A percentile compares a stretch with the other conserved stretches of the same genome.
Conservation (phyloP, 176 grass and related monocot genomes). For the Chloris gayana region DNA sequence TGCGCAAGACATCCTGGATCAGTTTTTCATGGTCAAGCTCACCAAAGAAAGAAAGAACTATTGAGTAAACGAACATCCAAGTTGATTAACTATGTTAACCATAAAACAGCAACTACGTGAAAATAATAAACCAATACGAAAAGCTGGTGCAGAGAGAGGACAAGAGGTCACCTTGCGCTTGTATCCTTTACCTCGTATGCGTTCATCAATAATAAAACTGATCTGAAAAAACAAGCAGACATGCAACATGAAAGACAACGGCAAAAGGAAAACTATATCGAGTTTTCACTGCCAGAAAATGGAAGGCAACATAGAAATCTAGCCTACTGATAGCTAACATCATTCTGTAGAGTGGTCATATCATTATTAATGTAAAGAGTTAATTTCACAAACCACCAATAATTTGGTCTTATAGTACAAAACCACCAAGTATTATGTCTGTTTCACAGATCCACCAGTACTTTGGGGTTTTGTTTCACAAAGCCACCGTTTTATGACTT, state of each 20-base stretch:
- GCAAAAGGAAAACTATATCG: constrained; percentile 7
- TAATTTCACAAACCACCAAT: too few species aligned
- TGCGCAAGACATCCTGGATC: constrained; percentile 77
- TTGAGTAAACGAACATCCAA: constrained; percentile 17
- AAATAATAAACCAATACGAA: constrained; percentile 5
- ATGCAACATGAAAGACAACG: constrained; percentile 10
- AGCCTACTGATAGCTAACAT: not conserved
- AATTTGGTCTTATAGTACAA: too few species aligned
- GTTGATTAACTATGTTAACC: not conserved
- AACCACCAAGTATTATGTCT: too few species aligned
- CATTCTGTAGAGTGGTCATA: not conserved
- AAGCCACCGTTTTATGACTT: too few species aligned
- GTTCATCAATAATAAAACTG: constrained; percentile 91
- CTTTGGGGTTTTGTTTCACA: too few species aligned
- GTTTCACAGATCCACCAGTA: too few species aligned
- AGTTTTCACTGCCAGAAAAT: not conserved
- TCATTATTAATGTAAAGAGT: not conserved
- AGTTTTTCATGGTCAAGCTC: constrained; percentile 30
- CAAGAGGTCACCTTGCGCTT: constrained; percentile 77
- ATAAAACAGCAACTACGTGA: not conserved
- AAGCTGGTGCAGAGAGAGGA: not conserved
- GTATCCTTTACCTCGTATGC: constrained; percentile 73
- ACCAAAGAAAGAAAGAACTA: constrained; percentile 11
- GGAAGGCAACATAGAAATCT: constrained; percentile 6
- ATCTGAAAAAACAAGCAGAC: constrained; percentile 57